These are phyloP conservation scores for Termitomyces sp. DNA, from an alignment of 768 basidiomycete species.

Conservation along the genomic window DNA sequence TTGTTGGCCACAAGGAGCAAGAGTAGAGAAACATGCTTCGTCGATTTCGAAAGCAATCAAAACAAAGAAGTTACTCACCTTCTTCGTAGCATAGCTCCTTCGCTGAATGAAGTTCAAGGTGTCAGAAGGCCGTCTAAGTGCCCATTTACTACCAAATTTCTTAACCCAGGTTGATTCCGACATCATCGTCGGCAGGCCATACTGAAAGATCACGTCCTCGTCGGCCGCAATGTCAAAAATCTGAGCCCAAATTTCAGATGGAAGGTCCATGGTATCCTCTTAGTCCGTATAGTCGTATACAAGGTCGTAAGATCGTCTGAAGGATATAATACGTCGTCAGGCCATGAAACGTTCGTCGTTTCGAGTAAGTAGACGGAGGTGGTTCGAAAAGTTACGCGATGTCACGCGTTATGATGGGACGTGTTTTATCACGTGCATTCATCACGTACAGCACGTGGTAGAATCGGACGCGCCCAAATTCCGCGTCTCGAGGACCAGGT, in stretches of 20 bases:
- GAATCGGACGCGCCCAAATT: not conserved
- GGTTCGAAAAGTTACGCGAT: not conserved
- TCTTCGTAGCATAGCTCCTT: slow-evolving; percentile 62
- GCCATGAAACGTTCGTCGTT: slow-evolving; percentile 2
- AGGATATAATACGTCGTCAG: not conserved
- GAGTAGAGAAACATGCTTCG: not conserved
- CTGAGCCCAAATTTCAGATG: slow-evolving; percentile 65
- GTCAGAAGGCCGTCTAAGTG: slow-evolving; percentile 57
- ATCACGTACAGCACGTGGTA: not conserved
- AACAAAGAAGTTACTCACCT: slow-evolving; percentile 36
- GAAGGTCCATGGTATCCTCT: slow-evolving; percentile 35
- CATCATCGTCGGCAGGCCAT: slow-evolving; percentile 58
- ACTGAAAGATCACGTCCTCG: slow-evolving; percentile 65
- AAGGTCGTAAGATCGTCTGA: not conserved
- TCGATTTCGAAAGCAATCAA: not conserved
- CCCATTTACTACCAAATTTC: slow-evolving; percentile 46
- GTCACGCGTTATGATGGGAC: not conserved
- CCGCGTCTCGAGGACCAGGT: not conserved
- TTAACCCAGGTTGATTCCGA: slow-evolving; percentile 66
- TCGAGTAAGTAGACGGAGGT: not conserved
- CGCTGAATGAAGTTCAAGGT: slow-evolving; percentile 55
- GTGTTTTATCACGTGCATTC: not conserved
- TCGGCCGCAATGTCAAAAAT: slow-evolving; percentile 73
- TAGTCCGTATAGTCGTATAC: not conserved
- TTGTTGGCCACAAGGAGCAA: not conserved